These are phyloP conservation scores for Backusella westeae DNA, from an alignment of 192 early-diverging fungal genomes.

Conservation along the genomic window DNA sequence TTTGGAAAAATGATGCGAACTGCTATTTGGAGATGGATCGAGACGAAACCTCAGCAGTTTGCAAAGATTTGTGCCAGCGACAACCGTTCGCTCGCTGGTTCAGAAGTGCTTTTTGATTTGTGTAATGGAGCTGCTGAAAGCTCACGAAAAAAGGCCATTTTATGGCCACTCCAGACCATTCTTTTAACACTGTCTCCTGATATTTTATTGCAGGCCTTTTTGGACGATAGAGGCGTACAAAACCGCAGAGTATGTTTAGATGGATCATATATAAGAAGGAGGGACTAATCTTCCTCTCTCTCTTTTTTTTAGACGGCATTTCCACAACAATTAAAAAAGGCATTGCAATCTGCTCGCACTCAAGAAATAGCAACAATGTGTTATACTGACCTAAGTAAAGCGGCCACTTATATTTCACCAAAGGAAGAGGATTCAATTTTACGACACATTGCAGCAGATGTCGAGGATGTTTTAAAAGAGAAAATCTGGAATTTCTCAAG, in stretches of 20 bases:
- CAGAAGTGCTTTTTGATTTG: constrained; percentile 75
- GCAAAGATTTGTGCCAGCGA: constrained; percentile 63
- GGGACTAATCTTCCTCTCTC: not conserved
- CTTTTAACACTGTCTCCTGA: constrained; percentile 85
- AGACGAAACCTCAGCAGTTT: constrained; percentile 78
- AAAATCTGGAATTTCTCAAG: constrained; percentile 28
- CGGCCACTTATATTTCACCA: constrained; percentile 62
- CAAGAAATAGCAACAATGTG: constrained; percentile 63
- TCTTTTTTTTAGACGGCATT: not conserved
- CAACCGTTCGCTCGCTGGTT: constrained; percentile 52
- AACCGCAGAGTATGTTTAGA: constrained; percentile 23
- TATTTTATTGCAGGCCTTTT: constrained; percentile 60
- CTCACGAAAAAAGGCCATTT: constrained; percentile 60
- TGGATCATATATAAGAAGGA: not conserved
- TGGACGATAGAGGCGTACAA: constrained; percentile 33
- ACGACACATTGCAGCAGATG: constrained; percentile 58
- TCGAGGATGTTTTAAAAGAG: constrained; percentile 69
- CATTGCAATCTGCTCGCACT: constrained; percentile 46
- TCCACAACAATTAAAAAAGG: constrained; percentile 40
- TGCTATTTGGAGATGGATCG: constrained; percentile 91
- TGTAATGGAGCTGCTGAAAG: constrained; percentile 53
- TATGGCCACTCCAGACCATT: constrained; percentile 86
- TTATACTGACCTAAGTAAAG: constrained; percentile 71
- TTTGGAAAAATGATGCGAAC: constrained; percentile 74
- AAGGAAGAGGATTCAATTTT: constrained; percentile 55